A percentile compares a stretch with the other conserved stretches of the same genome.
Evolutionary conservation across 345 rosid genomes (phyloP).

Genomic region (Eucalyptus victrix): DNA sequence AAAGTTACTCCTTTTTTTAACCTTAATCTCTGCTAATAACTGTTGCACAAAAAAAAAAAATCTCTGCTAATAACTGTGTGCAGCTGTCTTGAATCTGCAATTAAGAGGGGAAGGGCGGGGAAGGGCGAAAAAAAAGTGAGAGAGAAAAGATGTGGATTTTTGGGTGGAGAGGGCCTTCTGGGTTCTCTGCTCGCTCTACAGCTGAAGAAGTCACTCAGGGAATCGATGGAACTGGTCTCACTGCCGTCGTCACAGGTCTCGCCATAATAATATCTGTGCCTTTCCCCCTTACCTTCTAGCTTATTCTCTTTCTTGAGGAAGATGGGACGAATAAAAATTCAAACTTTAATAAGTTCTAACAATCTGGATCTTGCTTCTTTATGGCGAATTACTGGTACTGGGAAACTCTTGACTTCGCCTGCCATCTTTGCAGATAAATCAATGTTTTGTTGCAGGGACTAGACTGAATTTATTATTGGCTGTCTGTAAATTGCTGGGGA

Average conservation of each 20-base stretch:
- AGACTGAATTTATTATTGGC: background rate
- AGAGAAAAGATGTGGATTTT: background rate
- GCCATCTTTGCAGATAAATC: background rate
- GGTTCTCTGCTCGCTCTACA: slow-evolving; percentile 11
- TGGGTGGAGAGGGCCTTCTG: background rate
- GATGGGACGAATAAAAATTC: background rate
- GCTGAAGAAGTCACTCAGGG: slow-evolving; percentile 35
- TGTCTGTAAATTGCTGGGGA: background rate
- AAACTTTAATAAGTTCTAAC: background rate
- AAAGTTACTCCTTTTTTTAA: background rate
- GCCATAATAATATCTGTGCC: background rate
- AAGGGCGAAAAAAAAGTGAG: background rate
- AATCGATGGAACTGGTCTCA: slow-evolving; percentile 32
- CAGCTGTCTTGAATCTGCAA: background rate
- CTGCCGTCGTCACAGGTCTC: slow-evolving; percentile 36
- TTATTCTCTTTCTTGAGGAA: background rate
- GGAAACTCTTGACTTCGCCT: background rate
- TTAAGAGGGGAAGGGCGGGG: background rate
- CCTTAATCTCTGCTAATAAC: background rate
- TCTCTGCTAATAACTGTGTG: background rate
- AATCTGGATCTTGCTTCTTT: background rate
- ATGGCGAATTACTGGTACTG: background rate
- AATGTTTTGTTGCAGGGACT: background rate
- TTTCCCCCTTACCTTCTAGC: background rate
- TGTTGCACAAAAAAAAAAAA: too few relatives aligned